These are phyloP conservation scores for Boletus rex-veris DNA, from an alignment of 768 basidiomycete species.

Conservation along the genomic window DNA sequence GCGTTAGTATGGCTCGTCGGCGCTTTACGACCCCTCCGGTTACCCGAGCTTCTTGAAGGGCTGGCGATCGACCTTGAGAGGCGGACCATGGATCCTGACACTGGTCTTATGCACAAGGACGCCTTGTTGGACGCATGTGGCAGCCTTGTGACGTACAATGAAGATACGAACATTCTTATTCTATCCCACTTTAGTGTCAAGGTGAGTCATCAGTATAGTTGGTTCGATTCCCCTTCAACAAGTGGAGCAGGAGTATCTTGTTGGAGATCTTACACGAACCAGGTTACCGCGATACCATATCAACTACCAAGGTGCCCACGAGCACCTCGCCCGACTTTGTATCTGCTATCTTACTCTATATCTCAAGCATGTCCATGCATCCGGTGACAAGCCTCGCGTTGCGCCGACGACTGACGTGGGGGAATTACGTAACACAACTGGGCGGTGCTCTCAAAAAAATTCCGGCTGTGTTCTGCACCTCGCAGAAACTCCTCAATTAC, in stretches of 20 bases:
- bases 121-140: slow-evolving; percentile 14
- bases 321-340: slow-evolving; percentile 3
- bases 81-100: slow-evolving; percentile 2
- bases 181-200: slow-evolving; percentile 25
- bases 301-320: not conserved
- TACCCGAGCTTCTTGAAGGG: slow-evolving; percentile 12
- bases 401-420: too few relatives aligned
- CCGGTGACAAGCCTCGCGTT: not conserved
- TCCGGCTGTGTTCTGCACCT: not conserved
- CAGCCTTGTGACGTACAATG: slow-evolving; percentile 15
- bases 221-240: not conserved
- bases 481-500: slow-evolving; percentile 5
- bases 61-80: slow-evolving; percentile 9
- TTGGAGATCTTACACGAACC: not conserved
- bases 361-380: not conserved
- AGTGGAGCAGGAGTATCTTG: slow-evolving; percentile 13
- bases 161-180: slow-evolving; percentile 8
- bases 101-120: slow-evolving; percentile 4
- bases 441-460: too few relatives aligned
- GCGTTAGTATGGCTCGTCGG: slow-evolving; percentile 18
- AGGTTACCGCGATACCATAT: slow-evolving; percentile 6
- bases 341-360: slow-evolving; percentile 2
- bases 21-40: slow-evolving; percentile 13
- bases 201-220: not conserved
- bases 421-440: too few relatives aligned